A percentile compares a stretch with the other conserved stretches of the same genome.
phyloP scores from a whole-genome alignment of 225 moss, liverwort and hornwort genomes.

The Bryum argenteum region DNA sequence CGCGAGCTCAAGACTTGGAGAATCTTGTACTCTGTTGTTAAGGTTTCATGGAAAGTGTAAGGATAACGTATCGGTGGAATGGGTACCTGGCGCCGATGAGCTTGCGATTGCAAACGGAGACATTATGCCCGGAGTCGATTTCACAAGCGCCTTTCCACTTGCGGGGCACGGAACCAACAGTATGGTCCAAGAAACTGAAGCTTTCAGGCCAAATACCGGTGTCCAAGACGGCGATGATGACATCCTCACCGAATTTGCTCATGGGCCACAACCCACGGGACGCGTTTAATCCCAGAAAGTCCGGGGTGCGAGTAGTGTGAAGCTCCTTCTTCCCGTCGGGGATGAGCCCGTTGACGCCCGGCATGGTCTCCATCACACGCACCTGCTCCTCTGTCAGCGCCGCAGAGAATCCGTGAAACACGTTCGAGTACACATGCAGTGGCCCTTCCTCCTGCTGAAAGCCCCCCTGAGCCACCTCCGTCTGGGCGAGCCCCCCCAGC shows the following conservation, averaged over 20 bases:
- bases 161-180: slow-evolving; percentile 44
- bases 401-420: slow-evolving; percentile 64
- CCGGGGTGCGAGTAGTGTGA: slow-evolving; percentile 60
- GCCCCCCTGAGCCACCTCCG: slow-evolving; percentile 13
- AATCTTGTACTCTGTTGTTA: neutral
- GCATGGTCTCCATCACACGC: slow-evolving; percentile 47
- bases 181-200: slow-evolving; percentile 50
- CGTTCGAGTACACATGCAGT: slow-evolving; percentile 54
- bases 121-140: slow-evolving; percentile 36
- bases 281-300: slow-evolving; percentile 55
- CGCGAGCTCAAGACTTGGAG: too few species aligned
- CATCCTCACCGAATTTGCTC: slow-evolving; percentile 58
- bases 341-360: slow-evolving; percentile 52
- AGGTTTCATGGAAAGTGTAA: neutral
- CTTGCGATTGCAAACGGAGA: slow-evolving; percentile 55
- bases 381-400: slow-evolving; percentile 54
- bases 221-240: slow-evolving; percentile 61
- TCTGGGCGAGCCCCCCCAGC: slow-evolving; percentile 33
- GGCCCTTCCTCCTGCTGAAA: slow-evolving; percentile 30
- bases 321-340: slow-evolving; percentile 54
- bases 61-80: too few species aligned
- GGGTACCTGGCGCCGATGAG: slow-evolving; percentile 67
- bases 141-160: slow-evolving; percentile 60
- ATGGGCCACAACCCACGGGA: slow-evolving; percentile 51
- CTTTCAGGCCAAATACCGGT: slow-evolving; percentile 70